These are phyloP conservation scores for Penicillium mononematosum DNA, from an alignment of 495 filamentous ascomycete species.

Conservation along the genomic window DNA sequence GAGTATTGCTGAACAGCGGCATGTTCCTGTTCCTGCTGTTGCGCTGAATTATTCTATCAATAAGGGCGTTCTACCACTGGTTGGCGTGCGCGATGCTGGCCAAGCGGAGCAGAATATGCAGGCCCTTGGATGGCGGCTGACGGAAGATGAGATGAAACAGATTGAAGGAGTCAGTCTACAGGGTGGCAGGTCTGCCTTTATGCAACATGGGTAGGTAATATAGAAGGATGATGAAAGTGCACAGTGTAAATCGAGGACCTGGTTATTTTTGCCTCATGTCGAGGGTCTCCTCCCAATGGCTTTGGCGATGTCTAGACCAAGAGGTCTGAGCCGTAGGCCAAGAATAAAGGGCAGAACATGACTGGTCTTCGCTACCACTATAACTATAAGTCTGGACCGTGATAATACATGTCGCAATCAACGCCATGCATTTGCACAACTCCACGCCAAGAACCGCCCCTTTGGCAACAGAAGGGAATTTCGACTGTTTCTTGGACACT, in stretches of 20 bases:
- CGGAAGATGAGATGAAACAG: constrained; percentile 23
- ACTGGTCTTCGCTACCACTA: neutral
- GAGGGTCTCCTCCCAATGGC: neutral
- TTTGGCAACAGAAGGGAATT: constrained; percentile 1
- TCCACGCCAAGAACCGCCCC: neutral
- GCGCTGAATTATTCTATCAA: constrained; percentile 45
- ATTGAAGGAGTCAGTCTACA: constrained; percentile 28
- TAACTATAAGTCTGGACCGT: neutral
- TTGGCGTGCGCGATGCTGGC: constrained; percentile 21
- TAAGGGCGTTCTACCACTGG: constrained; percentile 26
- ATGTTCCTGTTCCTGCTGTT: constrained; percentile 31
- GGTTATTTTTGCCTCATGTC: neutral
- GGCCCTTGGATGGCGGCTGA: constrained; percentile 30
- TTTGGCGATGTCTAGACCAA: neutral
- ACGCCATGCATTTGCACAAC: neutral
- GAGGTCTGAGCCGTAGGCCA: neutral
- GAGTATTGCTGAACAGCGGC: constrained; percentile 27
- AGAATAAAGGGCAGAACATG: neutral
- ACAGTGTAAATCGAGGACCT: neutral
- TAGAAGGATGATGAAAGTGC: neutral
- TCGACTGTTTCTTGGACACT: neutral
- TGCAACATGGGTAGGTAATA: constrained; percentile 26
- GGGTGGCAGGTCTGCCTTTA: constrained; percentile 19
- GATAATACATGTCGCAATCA: neutral
- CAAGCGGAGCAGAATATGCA: constrained; percentile 30